Percentiles rank a stretch among this genome's conserved stretches.
These are phyloP conservation scores for Eremothecium gossypii DNA, from an alignment of 1,139 yeast genomes.

Conservation along the genomic window DNA sequence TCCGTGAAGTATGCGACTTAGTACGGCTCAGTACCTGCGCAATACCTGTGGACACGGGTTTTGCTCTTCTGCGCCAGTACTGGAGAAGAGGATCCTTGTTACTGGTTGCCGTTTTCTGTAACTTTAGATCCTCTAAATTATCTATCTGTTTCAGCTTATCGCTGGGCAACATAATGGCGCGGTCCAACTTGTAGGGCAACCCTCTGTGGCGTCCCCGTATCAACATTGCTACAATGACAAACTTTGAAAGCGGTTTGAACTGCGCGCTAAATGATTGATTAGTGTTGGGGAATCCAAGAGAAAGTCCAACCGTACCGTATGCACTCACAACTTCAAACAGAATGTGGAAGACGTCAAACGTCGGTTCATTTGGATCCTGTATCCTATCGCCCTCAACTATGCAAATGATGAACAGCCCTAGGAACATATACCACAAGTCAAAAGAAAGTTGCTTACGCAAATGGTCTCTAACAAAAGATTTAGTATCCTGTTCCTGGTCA, in stretches of 20 bases:
- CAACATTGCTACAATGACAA: constrained; percentile 81
- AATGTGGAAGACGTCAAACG: constrained; percentile 61
- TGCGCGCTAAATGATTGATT: constrained; percentile 64
- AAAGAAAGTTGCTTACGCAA: constrained; percentile 84
- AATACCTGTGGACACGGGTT: constrained; percentile 2
- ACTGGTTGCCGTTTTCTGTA: constrained; percentile 13
- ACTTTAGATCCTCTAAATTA: constrained; percentile 44
- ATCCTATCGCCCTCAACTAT: constrained; percentile 71
- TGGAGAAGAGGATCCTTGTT: constrained; percentile 21
- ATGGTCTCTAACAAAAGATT: constrained; percentile 75
- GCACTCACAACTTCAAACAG: constrained; percentile 90
- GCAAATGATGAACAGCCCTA: constrained; percentile 79
- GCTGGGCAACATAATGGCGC: constrained; percentile 85
- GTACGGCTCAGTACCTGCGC: neutral
- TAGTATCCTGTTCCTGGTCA: constrained; percentile 24
- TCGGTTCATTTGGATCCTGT: constrained; percentile 34
- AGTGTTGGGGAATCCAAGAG: constrained; percentile 67
- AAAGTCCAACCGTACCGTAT: constrained; percentile 90
- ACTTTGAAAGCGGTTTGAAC: constrained; percentile 65
- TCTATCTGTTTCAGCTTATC: constrained; percentile 63
- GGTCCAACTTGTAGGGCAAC: constrained; percentile 82
- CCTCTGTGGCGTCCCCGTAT: constrained; percentile 97
- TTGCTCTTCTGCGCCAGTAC: constrained; percentile 9
- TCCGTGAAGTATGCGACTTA: neutral
- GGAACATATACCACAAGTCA: constrained; percentile 87